Base-by-base conservation (phyloP, 2,329 filamentous ascomycete species). In the Microcyclospora pomicola region DNA sequence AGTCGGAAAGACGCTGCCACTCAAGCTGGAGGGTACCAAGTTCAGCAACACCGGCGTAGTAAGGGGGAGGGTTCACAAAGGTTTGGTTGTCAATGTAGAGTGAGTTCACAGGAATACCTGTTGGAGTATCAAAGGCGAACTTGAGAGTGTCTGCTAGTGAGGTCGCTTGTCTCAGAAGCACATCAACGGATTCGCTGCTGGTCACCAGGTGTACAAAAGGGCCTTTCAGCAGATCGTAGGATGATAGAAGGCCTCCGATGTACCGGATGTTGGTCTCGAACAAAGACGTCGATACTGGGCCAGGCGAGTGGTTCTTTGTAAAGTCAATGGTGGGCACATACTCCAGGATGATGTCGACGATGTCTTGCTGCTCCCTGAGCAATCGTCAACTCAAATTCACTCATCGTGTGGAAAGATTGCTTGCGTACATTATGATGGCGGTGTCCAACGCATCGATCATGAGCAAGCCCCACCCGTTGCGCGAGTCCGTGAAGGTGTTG, bases 381-480 rank as follows among this genome's bases (percentile, higher is more conserved):
- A 24, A 24, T 24, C 19, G 19, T 24, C 19, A 24, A 24, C 7
- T 24, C 19, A 7, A 7, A 24, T 24, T 7, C 19, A 7, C 19
- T 24, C 19, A 24, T 24, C 19, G 19, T 24, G 5, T 24, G 7
- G 19, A 7, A 24, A 24, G 7, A 24, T 24, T 24, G 19, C 19
- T 4, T 24, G 19, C 19, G 19, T 24, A 24, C 45, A 51, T 50
- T 3, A 49, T 42, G n/a, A 51, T 50, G 6, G 51, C 49, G 2
- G 48, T 51, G 3, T 49, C 37, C 15, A 52, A 43, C 2, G 45
- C 44, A 27, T 53, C 48, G 9, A 49, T 43, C 13, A 47, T 46
- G n/a, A 46, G 47, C 9, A 48, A 42, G 11, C 53, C 52, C 49
- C 51, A 52, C 27, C 49, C 46, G 35, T 48, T 45, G n/a, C 40